Base-by-base conservation (phyloP, 2,329 filamentous ascomycete genomes). In the Arthroderma sp. region DNA sequence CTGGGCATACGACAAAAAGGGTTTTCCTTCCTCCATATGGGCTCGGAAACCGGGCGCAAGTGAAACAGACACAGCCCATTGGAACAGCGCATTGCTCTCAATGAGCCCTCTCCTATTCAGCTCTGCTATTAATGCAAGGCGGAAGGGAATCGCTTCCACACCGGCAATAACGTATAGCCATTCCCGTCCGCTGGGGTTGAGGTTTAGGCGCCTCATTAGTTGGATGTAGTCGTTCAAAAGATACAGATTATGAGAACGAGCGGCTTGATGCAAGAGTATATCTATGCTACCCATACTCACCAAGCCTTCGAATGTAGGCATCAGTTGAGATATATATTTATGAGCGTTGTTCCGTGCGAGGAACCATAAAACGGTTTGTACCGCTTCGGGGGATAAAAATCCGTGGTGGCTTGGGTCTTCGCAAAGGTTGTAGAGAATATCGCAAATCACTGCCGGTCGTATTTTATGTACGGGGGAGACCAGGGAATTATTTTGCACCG, bases 201-300 rank as follows among this genome's bases (percentile, higher is more conserved):
- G 51, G 1, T 60, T 52, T 42, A 58, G 49, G 40, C 54, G 50
- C 29, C 58, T 48, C 68, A 72, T 71, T 8, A 56, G 47, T 27
- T 53, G 43, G 11, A 72, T 49, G 15, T 68, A 53, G 28, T 55
- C 53, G 5, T 56, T 57, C 42, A 71, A 71, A 10, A 55, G 54
- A 8, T 48, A 51, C n/a, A 66, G 50, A 51, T 71, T 60, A 41
- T 62, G 59, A 22, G 53, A 54, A 40, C 54, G 55, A 8, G 66
- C 66, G 28, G 62, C 57, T 22, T 55, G 55, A 36, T 54, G 53
- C 34, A 73, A 50, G 41, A 72, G 53, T 38, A 69, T 64, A 41
- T 71, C 71, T 50, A 65, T 70, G 4, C 65, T 66, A 34, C 67
- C 62, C 4, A 59, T 54, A 2, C 61, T 61, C 30, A 62, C 56